Evolutionary conservation across 148 eudicot genomes (phyloP).

Genomic region (Beta vulgaris): DNA sequence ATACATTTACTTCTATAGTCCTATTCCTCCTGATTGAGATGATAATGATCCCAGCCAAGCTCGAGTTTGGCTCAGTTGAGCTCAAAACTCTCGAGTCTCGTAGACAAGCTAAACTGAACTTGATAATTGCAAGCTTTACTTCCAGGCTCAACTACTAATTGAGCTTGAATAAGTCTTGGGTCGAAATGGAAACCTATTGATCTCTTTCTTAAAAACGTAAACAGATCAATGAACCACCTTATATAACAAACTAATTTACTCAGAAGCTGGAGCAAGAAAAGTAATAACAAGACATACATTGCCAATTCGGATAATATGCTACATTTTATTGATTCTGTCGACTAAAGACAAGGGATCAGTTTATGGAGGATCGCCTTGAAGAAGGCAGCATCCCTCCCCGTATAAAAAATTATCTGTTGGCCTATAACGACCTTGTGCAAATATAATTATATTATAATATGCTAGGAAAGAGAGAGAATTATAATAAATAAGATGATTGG

Average conservation of each 20-base stretch:
- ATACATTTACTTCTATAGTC: background rate
- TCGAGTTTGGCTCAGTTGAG: background rate
- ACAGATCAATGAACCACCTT: background rate
- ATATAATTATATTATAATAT: too few species aligned
- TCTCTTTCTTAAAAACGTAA: background rate
- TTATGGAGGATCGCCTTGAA: background rate
- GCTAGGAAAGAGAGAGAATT: too few species aligned
- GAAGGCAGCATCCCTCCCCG: background rate
- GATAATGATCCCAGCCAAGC: background rate
- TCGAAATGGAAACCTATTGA: background rate
- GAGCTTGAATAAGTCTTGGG: background rate
- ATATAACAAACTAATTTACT: background rate
- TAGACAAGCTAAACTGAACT: background rate
- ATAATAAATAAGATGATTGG: too few species aligned
- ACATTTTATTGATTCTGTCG: background rate
- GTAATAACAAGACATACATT: too few species aligned
- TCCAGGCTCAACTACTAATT: too few species aligned
- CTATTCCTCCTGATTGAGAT: background rate
- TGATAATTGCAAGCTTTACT: too few species aligned
- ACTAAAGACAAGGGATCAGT: background rate
- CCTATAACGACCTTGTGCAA: too few species aligned
- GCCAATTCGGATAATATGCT: background rate
- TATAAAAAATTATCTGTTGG: too few species aligned
- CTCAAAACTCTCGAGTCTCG: background rate
- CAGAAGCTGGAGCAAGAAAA: background rate